These are phyloP conservation scores for Coemansia sp. DNA, from an alignment of 192 early-diverging fungal genomes.

Conservation along the genomic window DNA sequence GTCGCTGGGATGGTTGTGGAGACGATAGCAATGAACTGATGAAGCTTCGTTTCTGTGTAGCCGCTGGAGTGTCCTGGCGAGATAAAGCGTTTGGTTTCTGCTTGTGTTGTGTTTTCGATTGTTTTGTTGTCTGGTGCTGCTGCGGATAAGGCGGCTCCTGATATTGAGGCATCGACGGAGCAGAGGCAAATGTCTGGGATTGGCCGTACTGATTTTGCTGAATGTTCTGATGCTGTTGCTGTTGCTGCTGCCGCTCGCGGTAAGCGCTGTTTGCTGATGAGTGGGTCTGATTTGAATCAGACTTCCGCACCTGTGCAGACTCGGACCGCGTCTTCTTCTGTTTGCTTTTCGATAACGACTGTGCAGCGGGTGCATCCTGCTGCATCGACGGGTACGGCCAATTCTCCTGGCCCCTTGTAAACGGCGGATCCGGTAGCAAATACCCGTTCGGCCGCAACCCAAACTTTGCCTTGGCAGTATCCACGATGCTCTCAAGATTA, in stretches of 20 bases:
- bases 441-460: constrained; percentile 19
- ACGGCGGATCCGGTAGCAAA: constrained; percentile 31
- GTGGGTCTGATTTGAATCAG: too few relatives aligned
- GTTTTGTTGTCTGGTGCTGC: not conserved
- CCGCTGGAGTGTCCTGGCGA: not conserved
- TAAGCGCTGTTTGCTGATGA: too few relatives aligned
- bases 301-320: too few relatives aligned
- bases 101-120: not conserved
- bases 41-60: not conserved
- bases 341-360: too few relatives aligned
- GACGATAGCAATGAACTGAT: not conserved
- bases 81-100: not conserved
- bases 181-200: not conserved
- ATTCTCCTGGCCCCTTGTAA: constrained; percentile 17
- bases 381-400: constrained; percentile 30
- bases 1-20: not conserved
- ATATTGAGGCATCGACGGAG: not conserved
- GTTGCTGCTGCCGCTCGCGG: not conserved
- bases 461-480: constrained; percentile 23
- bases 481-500: constrained; percentile 39
- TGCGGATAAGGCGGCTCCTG: constrained; percentile 2
- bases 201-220: not conserved
- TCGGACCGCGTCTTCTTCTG: too few relatives aligned
- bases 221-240: not conserved
- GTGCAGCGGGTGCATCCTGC: too few relatives aligned